phyloP scores from a whole-genome alignment of 129 eudicot genomes.

The Gnaphalium uliginosum region DNA sequence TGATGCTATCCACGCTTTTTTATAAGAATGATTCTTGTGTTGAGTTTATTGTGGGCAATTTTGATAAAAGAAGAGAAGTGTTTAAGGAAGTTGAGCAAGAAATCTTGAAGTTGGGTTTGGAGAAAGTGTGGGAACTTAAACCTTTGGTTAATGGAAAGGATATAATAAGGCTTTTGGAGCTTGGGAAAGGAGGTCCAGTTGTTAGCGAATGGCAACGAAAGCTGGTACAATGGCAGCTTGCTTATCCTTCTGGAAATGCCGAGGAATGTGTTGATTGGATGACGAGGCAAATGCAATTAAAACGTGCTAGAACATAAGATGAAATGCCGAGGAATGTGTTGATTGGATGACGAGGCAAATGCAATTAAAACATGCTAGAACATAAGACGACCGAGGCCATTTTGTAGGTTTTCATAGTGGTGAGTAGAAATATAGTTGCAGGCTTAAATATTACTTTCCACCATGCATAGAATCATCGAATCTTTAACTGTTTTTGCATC shows the following conservation, averaged over 20 bases:
- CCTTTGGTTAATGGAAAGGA: constrained; percentile 76
- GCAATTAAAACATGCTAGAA: constrained; percentile 56
- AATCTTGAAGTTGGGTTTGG: constrained; percentile 55
- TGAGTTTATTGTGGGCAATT: constrained; percentile 22
- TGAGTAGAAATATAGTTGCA: constrained; percentile 9
- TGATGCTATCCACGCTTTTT: constrained; percentile 54
- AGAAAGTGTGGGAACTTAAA: constrained; percentile 74
- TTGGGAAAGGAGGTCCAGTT: constrained; percentile 73
- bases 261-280: constrained; percentile 83
- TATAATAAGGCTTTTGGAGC: constrained; percentile 64
- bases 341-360: constrained; percentile 77
- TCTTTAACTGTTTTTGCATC: constrained; percentile 1
- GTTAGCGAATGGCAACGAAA: constrained; percentile 76
- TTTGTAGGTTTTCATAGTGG: constrained; percentile 3
- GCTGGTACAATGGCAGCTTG: constrained; percentile 84
- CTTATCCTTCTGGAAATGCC: constrained; percentile 62
- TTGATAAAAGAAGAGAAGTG: constrained; percentile 48
- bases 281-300: constrained; percentile 57
- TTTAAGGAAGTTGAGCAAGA: constrained; percentile 50
- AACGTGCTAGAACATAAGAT: constrained; percentile 53
- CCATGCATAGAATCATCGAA: constrained; percentile 14
- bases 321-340: constrained; percentile 59
- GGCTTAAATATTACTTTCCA: constrained; percentile 1
- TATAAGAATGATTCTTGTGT: constrained; percentile 27
- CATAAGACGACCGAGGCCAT: neutral